Percentiles rank a stretch among this genome's conserved stretches.
phyloP scores from a whole-genome alignment of 2,329 filamentous ascomycete species.

The Samsoniella hepiali region DNA sequence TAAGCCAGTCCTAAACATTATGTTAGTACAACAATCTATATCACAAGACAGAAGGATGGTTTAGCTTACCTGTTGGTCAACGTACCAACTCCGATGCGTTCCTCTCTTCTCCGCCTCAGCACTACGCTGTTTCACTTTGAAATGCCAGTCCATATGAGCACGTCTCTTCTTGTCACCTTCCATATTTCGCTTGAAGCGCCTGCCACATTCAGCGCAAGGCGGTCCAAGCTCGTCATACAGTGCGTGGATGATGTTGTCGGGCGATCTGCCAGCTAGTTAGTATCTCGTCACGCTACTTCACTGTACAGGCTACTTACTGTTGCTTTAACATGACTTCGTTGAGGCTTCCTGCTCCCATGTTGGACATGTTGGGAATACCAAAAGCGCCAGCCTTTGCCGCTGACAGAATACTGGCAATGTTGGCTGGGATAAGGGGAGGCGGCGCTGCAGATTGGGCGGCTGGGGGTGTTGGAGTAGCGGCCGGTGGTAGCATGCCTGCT shows the following conservation, averaged over 20 bases:
- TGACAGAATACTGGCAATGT: constrained; percentile 36
- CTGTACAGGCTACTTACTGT: constrained; percentile 52
- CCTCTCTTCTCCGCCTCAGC: constrained; percentile 81
- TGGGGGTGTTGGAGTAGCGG: constrained; percentile 37
- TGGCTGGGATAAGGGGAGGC: constrained; percentile 32
- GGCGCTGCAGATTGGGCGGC: constrained; percentile 30
- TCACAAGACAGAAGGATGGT: not conserved
- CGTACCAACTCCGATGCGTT: constrained; percentile 91
- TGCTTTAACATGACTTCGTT: constrained; percentile 66
- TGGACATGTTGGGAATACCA: constrained; percentile 22
- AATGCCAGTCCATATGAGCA: constrained; percentile 97
- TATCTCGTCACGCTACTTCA: not conserved
- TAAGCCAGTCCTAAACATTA: constrained; percentile 74
- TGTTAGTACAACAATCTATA: constrained; percentile 26
- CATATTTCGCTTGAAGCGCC: constrained; percentile 74
- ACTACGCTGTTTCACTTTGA: constrained; percentile 86
- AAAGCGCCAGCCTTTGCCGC: constrained; percentile 27
- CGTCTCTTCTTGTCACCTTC: constrained; percentile 83
- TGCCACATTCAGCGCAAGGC: constrained; percentile 86
- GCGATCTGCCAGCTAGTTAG: constrained; percentile 50
- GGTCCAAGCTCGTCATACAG: constrained; percentile 82
- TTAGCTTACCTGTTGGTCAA: constrained; percentile 72
- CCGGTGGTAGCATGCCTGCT: constrained; percentile 60
- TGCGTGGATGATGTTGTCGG: constrained; percentile 62
- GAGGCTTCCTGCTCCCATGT: constrained; percentile 23